These are phyloP conservation scores for Nemania abortiva DNA, from an alignment of 2,329 filamentous ascomycete genomes.

Conservation along the genomic window DNA sequence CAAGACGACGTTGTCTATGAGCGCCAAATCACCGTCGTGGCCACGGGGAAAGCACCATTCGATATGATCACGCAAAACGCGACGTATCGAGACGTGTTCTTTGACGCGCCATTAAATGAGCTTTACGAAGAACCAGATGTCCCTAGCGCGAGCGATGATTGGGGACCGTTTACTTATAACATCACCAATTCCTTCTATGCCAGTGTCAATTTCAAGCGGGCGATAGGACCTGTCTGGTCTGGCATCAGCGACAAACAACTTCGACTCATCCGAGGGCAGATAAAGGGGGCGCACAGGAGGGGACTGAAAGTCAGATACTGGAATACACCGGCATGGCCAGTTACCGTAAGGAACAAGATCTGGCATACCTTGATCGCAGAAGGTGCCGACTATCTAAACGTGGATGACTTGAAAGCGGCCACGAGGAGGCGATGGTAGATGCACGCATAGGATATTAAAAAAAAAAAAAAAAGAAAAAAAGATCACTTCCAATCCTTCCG, in stretches of 20 bases:
- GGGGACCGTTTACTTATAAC: constrained; percentile 53
- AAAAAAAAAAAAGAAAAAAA: not conserved
- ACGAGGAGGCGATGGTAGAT: constrained; percentile 56
- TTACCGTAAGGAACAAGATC: constrained; percentile 64
- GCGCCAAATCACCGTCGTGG: constrained; percentile 75
- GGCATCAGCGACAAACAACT: constrained; percentile 58
- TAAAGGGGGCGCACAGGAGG: constrained; percentile 58
- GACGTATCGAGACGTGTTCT: constrained; percentile 72
- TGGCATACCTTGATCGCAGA: constrained; percentile 68
- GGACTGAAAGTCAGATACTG: constrained; percentile 71
- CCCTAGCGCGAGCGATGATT: constrained; percentile 22
- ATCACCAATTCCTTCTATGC: constrained; percentile 70
- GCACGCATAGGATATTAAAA: constrained; percentile 15
- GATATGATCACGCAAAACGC: constrained; percentile 64
- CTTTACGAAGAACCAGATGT: constrained; percentile 53
- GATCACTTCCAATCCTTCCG: not conserved
- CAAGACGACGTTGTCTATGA: constrained; percentile 62
- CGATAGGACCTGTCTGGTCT: constrained; percentile 62
- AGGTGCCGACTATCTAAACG: constrained; percentile 71
- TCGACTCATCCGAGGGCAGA: constrained; percentile 57
- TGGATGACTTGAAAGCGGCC: constrained; percentile 68
- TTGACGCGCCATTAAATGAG: constrained; percentile 71
- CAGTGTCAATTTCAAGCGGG: constrained; percentile 62
- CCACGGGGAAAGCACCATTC: constrained; percentile 73
- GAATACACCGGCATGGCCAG: constrained; percentile 69